phyloP scores from a whole-genome alignment of 208 protist species.

The Acanthamoeba culbertsoni region DNA sequence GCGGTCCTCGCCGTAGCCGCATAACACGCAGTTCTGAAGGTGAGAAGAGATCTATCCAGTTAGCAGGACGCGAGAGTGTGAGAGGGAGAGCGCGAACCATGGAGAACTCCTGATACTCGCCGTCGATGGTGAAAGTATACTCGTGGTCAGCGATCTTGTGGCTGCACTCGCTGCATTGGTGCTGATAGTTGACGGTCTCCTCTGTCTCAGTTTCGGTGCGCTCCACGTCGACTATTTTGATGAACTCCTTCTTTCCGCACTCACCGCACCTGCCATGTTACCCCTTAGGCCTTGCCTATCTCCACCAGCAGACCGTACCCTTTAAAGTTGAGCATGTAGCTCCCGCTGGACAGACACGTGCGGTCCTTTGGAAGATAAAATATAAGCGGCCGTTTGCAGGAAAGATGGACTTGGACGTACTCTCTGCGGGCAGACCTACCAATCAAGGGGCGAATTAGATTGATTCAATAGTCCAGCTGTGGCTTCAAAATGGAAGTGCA shows the following conservation, averaged over 20 bases:
- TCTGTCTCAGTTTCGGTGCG: not conserved
- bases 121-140: slow-evolving; percentile 47
- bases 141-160: slow-evolving; percentile 45
- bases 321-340: slow-evolving; percentile 23
- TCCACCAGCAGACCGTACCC: not conserved
- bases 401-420: not conserved
- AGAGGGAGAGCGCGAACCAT: not conserved
- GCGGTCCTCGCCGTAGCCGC: not conserved
- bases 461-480: not conserved
- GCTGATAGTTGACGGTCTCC: slow-evolving; percentile 20
- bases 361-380: not conserved
- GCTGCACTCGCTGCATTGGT: slow-evolving; percentile 41
- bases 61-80: not conserved
- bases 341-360: not conserved
- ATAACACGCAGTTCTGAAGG: not conserved
- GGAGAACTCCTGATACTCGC: not conserved
- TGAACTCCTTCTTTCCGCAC: slow-evolving; percentile 35
- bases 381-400: not conserved
- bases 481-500: not conserved
- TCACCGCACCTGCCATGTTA: not conserved
- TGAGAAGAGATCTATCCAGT: not conserved
- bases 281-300: not conserved
- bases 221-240: slow-evolving; percentile 16
- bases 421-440: not conserved
- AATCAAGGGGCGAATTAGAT: not conserved